A percentile compares a stretch with the other conserved stretches of the same genome.
Evolutionary conservation across 768 basidiomycete species (phyloP).

Genomic region (Suillus decipiens): DNA sequence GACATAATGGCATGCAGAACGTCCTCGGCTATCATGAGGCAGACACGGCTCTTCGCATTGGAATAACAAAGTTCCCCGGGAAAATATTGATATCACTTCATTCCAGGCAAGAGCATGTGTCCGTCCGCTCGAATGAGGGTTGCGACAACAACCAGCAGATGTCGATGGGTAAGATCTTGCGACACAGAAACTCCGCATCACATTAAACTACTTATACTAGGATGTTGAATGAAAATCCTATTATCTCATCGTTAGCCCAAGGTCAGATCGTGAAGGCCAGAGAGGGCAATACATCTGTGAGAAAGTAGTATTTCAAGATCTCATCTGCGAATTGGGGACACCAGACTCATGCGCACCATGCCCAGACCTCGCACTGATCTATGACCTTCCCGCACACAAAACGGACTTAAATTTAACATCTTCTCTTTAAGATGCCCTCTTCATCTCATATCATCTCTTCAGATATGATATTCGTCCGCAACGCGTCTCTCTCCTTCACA

Average conservation of each 20-base stretch:
- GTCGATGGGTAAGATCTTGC: neutral
- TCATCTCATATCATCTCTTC: too few relatives aligned
- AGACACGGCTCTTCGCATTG: neutral
- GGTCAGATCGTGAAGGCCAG: neutral
- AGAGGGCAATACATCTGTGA: constrained; percentile 51
- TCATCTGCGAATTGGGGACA: constrained; percentile 79
- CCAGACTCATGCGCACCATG: constrained; percentile 43
- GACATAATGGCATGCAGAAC: neutral
- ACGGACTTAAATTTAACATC: too few relatives aligned
- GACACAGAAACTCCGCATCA: neutral
- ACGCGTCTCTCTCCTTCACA: too few relatives aligned
- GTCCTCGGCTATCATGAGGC: neutral
- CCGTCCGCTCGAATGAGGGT: neutral
- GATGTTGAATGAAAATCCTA: neutral
- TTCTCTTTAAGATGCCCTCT: too few relatives aligned
- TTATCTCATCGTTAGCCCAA: neutral
- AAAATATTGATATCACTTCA: neutral
- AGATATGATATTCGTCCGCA: too few relatives aligned
- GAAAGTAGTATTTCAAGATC: constrained; percentile 60
- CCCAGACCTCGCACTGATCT: too few relatives aligned
- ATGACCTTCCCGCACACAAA: too few relatives aligned
- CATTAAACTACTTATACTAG: neutral
- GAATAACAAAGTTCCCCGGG: neutral
- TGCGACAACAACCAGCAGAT: neutral
- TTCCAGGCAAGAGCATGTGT: neutral